Conservation (phyloP, 345 rosid species). For the Camelina laxa region DNA sequence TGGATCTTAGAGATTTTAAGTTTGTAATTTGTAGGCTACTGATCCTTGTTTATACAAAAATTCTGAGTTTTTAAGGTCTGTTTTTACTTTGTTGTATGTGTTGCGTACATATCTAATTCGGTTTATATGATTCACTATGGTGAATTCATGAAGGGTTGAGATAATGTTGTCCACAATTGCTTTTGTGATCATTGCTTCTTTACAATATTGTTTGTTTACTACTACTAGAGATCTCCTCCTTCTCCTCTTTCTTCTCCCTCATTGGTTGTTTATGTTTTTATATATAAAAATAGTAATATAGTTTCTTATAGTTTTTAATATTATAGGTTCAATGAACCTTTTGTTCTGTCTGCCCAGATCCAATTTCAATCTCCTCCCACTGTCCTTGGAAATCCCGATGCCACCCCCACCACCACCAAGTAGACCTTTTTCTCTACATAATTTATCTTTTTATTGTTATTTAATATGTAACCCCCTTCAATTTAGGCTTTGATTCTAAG, state of each 20-base stretch:
- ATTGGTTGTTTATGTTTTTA: conserved; percentile 33
- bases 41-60: not conserved
- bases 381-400: conserved; percentile 47
- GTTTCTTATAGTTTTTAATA: conserved; percentile 4
- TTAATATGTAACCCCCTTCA: conserved; percentile 8
- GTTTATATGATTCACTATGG: not conserved
- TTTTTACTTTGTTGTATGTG: not conserved
- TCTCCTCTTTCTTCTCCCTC: conserved; percentile 3
- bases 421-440: conserved; percentile 18
- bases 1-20: conserved; percentile 1
- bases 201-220: conserved; percentile 4
- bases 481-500: conserved; percentile 31
- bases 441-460: conserved; percentile 11
- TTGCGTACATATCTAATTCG: not conserved
- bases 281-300: not conserved
- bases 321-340: conserved; percentile 40
- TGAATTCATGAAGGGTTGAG: not conserved
- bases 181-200: conserved; percentile 10
- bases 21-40: not conserved
- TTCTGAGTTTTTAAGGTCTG: conserved; percentile 25
- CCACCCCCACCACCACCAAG: conserved; percentile 38
- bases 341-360: conserved; percentile 40
- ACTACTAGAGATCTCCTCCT: not conserved
- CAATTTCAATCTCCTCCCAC: conserved; percentile 40
- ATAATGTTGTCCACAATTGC: not conserved